Percentiles rank a stretch among this genome's conserved stretches.
phyloP scores from a whole-genome alignment of 2,329 filamentous ascomycete species.

The Chaetomium globosum region DNA sequence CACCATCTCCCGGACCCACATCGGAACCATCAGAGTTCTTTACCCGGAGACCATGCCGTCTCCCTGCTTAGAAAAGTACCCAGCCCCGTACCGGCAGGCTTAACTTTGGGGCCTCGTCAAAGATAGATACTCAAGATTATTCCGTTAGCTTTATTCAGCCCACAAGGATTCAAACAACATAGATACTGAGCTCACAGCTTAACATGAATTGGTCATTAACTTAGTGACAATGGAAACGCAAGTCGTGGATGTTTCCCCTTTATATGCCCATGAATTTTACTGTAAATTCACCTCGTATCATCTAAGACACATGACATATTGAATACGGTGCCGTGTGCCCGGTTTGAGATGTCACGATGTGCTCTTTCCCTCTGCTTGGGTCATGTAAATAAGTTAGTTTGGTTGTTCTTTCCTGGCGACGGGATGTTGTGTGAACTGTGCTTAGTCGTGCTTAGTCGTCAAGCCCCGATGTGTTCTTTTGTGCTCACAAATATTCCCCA shows the following conservation, averaged over 20 bases:
- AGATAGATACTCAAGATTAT: too few species aligned
- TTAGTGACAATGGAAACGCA: too few species aligned
- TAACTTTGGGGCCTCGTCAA: not conserved
- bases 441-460: not conserved
- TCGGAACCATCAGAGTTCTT: constrained; percentile 12
- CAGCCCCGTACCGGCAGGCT: not conserved
- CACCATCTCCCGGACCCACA: constrained; percentile 5
- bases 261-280: too few species aligned
- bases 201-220: too few species aligned
- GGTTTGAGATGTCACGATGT: not conserved
- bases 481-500: not conserved
- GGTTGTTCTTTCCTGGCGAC: not conserved
- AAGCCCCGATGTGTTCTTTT: not conserved
- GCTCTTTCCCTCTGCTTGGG: not conserved
- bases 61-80: not conserved
- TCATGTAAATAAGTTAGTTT: not conserved
- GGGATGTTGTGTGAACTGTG: not conserved
- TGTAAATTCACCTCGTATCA: too few species aligned
- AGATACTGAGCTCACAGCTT: too few species aligned
- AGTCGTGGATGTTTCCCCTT: too few species aligned
- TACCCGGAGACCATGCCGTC: not conserved
- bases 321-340: not conserved
- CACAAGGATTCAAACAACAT: too few species aligned
- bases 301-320: too few species aligned
- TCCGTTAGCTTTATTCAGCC: too few species aligned